Evolutionary conservation across 2,329 filamentous ascomycete genomes (phyloP).

Genomic region (Trichophaea hybrida): DNA sequence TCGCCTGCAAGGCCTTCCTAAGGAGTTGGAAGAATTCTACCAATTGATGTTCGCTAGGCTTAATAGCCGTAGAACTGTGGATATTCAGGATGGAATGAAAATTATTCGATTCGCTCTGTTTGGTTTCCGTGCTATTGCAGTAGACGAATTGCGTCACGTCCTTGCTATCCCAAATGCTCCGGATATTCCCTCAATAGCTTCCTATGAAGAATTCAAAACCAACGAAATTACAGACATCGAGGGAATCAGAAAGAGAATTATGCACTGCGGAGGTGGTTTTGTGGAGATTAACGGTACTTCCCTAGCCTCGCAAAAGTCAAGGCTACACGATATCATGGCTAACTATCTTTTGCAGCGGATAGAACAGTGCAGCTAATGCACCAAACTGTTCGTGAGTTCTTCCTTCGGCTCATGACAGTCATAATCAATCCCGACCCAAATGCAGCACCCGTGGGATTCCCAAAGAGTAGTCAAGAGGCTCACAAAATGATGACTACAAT

Average conservation of each 20-base stretch:
- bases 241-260: not conserved
- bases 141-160: not conserved
- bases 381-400: constrained; percentile 3
- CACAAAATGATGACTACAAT: not conserved
- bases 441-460: not conserved
- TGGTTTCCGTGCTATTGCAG: not conserved
- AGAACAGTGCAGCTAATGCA: constrained; percentile 4
- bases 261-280: not conserved
- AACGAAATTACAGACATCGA: not conserved
- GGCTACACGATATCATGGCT: not conserved
- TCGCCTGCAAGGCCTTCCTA: not conserved
- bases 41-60: not conserved
- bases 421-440: not conserved
- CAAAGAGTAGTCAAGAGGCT: not conserved
- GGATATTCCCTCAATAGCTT: not conserved
- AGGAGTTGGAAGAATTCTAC: not conserved
- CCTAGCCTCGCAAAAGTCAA: not conserved
- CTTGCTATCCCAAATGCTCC: not conserved
- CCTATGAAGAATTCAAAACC: not conserved
- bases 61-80: not conserved
- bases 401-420: not conserved
- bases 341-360: not conserved
- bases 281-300: not conserved
- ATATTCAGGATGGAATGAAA: not conserved
- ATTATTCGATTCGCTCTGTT: not conserved